These are phyloP conservation scores for Juncus effusus DNA, from an alignment of 176 grass and related monocot species.

Conservation along the genomic window DNA sequence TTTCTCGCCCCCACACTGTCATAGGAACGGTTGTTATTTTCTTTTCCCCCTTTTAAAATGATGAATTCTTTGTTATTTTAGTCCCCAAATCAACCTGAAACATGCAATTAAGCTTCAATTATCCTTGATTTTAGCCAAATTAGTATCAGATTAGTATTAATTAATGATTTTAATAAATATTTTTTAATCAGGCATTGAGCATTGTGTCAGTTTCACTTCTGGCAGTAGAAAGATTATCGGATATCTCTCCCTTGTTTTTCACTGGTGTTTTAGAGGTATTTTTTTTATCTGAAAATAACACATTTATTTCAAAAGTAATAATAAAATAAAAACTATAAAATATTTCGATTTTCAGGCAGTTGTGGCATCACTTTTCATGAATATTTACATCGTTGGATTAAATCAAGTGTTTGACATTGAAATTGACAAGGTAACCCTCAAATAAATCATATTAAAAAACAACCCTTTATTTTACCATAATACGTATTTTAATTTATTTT, in stretches of 20 bases:
- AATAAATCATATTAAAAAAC: conserved; percentile 1
- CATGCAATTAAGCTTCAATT: conserved; percentile 17
- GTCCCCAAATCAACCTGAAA: not conserved
- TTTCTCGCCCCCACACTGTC: conserved; percentile 91
- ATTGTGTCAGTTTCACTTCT: conserved; percentile 95
- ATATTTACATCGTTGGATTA: conserved; percentile 97
- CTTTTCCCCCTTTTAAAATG: conserved; percentile 18
- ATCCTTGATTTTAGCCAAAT: not conserved
- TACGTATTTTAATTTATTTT: not conserved
- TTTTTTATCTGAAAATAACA: conserved; percentile 11
- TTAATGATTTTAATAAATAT: conserved; percentile 9
- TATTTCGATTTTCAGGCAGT: conserved; percentile 44
- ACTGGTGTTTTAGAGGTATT: conserved; percentile 76
- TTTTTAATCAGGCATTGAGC: conserved; percentile 62
- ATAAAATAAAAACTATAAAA: not conserved
- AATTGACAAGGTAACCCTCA: conserved; percentile 77
- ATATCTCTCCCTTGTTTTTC: conserved; percentile 79
- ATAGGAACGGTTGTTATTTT: conserved; percentile 96
- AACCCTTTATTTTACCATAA: conserved; percentile 9
- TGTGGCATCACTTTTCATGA: conserved; percentile 92
- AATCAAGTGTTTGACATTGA: conserved; percentile 95
- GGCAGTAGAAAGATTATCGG: conserved; percentile 64
- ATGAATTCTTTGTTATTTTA: conserved; percentile 15
- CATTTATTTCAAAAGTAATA: conserved; percentile 24
- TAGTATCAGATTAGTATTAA: not conserved